Evolutionary conservation across 2,329 filamentous ascomycete genomes (phyloP).

Genomic region (Colletotrichum lindemuthianum): DNA sequence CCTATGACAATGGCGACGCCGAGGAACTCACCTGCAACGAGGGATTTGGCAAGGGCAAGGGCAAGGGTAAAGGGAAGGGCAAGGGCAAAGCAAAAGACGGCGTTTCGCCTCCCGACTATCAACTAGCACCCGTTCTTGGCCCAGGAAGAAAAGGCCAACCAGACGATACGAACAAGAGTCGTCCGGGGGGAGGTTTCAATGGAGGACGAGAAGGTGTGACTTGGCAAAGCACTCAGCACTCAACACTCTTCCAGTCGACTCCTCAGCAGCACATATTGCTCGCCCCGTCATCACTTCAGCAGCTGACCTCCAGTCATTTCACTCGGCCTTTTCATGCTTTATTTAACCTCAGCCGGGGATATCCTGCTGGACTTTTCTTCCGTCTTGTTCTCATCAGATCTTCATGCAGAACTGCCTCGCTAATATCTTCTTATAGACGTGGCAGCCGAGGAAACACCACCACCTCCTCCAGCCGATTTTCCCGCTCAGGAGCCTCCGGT

Average conservation of each 20-base stretch:
- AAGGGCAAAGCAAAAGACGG: slow-evolving; percentile 17
- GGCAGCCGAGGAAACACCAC: slow-evolving; percentile 13
- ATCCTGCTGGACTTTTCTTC: slow-evolving; percentile 14
- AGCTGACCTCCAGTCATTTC: neutral
- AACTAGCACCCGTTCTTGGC: neutral
- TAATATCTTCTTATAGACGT: slow-evolving; percentile 14
- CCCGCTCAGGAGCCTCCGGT: slow-evolving; percentile 9
- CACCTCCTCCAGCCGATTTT: slow-evolving; percentile 14
- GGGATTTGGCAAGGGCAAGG: slow-evolving; percentile 17
- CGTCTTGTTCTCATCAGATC: slow-evolving; percentile 11
- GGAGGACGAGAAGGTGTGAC: slow-evolving; percentile 19
- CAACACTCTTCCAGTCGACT: neutral
- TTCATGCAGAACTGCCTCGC: neutral
- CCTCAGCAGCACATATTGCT: too few relatives aligned
- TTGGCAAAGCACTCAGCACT: slow-evolving; percentile 15
- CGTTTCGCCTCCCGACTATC: too few relatives aligned
- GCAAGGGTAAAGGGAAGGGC: slow-evolving; percentile 10
- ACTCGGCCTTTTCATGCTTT: neutral
- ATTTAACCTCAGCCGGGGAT: neutral
- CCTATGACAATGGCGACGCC: neutral
- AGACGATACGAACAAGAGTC: slow-evolving; percentile 2
- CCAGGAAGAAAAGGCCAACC: neutral
- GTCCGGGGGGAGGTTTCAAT: slow-evolving; percentile 2
- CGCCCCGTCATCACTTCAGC: neutral
- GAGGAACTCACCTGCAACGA: slow-evolving; percentile 2